These are phyloP conservation scores for Allomyces macrogynus DNA, from an alignment of 192 early-diverging fungal species.

Conservation along the genomic window DNA sequence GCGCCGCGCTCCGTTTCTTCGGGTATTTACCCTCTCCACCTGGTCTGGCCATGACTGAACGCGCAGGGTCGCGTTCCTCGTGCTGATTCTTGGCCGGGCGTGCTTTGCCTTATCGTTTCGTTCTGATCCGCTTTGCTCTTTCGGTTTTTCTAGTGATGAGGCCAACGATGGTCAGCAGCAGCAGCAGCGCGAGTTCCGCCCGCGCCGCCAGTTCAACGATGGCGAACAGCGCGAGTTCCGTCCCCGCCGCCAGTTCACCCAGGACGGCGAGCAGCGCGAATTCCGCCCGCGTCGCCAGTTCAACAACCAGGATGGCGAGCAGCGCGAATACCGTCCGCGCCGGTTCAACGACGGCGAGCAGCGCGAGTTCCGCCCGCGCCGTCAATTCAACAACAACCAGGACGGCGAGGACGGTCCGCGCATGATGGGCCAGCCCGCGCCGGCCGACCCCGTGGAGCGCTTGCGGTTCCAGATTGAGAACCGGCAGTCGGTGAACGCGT, in stretches of 20 bases:
- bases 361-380: background rate
- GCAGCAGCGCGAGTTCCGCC: background rate
- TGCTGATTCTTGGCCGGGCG: too few species aligned
- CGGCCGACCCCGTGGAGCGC: background rate
- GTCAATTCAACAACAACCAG: background rate
- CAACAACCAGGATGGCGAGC: background rate
- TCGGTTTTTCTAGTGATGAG: too few species aligned
- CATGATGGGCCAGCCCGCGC: background rate
- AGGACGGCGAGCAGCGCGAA: background rate
- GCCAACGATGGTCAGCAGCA: too few species aligned
- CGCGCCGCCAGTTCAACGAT: background rate
- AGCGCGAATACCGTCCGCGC: background rate
- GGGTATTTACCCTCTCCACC: too few species aligned
- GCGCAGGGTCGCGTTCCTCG: too few species aligned
- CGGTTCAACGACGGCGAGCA: background rate
- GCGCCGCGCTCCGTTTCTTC: too few species aligned
- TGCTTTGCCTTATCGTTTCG: too few species aligned
- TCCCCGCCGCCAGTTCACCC: background rate
- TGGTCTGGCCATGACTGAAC: too few species aligned
- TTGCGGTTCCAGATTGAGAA: background rate
- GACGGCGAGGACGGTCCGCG: background rate
- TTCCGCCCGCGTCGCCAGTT: background rate
- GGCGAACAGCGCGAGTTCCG: background rate
- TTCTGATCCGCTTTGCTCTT: too few species aligned
- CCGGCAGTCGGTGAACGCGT: background rate